Percentiles rank a stretch among this genome's conserved stretches.
phyloP scores from a whole-genome alignment of 2,329 filamentous ascomycete genomes.

The Fusarium miscanthi region DNA sequence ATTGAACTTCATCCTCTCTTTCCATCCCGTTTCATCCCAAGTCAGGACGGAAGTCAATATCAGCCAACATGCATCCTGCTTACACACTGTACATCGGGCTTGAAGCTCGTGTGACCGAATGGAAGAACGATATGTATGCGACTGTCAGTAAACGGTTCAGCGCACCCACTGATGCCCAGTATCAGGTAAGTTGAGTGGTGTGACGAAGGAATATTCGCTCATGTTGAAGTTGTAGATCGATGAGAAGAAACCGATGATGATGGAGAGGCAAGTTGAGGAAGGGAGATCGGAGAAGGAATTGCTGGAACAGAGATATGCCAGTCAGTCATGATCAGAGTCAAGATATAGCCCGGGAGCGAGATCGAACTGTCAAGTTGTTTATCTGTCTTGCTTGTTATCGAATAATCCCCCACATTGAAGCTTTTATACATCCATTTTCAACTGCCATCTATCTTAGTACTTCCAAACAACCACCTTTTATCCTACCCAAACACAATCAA shows the following conservation, averaged over 20 bases:
- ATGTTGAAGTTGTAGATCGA: neutral
- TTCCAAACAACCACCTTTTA: accelerated
- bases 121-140: constrained; percentile 1
- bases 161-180: neutral
- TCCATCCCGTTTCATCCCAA: neutral
- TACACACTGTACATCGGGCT: constrained; percentile 28
- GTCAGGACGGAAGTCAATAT: too few species aligned
- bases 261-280: constrained; percentile 16
- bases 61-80: constrained; percentile 20
- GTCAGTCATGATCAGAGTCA: neutral
- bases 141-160: neutral
- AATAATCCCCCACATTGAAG: neutral
- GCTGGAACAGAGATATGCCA: neutral
- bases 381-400: neutral
- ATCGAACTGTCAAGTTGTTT: neutral
- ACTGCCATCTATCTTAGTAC: neutral
- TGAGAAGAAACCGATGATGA: constrained; percentile 5
- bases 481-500: neutral
- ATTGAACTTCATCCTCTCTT: neutral
- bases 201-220: neutral
- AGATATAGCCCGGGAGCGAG: accelerated
- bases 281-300: neutral
- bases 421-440: neutral
- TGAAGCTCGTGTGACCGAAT: neutral
- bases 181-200: neutral